Evolutionary conservation across 306 rosid genomes (phyloP).

Genomic region (Lotus japonicus): DNA sequence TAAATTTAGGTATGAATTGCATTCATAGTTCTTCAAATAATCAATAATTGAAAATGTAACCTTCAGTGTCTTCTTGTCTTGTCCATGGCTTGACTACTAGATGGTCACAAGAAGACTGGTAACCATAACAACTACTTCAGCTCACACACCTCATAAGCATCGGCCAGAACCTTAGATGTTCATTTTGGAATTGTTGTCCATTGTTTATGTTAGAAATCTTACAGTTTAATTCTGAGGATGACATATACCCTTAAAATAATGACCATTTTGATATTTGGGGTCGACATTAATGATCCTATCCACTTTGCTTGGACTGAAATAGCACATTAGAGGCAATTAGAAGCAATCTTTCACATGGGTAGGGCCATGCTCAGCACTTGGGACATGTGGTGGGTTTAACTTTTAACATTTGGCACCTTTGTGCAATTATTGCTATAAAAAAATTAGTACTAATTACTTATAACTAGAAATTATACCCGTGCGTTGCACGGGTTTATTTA

Average conservation of each 20-base stretch:
- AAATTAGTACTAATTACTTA: not conserved
- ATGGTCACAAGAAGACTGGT: not conserved
- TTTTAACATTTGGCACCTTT: not conserved
- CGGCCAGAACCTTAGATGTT: not conserved
- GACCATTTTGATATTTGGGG: no score
- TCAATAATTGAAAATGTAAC: no score
- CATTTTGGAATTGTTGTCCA: not conserved
- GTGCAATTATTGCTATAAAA: conserved; percentile 8
- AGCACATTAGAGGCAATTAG: not conserved
- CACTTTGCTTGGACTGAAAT: conserved; percentile 8
- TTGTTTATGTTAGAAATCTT: no score
- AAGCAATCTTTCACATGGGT: conserved; percentile 27
- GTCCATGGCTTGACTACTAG: not conserved
- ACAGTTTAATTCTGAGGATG: no score
- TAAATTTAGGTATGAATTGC: no score
- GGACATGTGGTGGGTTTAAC: conserved; percentile 25
- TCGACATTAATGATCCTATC: conserved; percentile 10
- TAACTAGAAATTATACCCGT: no score
- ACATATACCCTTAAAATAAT: no score
- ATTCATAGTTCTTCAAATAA: no score
- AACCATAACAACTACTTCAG: not conserved
- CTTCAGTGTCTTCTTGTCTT: not conserved
- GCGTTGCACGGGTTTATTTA: no score
- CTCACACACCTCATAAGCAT: not conserved
- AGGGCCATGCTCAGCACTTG: conserved; percentile 21